A percentile compares a stretch with the other conserved stretches of the same genome.
Conservation (phyloP, 129 eudicot species). For the Logfia minima region DNA sequence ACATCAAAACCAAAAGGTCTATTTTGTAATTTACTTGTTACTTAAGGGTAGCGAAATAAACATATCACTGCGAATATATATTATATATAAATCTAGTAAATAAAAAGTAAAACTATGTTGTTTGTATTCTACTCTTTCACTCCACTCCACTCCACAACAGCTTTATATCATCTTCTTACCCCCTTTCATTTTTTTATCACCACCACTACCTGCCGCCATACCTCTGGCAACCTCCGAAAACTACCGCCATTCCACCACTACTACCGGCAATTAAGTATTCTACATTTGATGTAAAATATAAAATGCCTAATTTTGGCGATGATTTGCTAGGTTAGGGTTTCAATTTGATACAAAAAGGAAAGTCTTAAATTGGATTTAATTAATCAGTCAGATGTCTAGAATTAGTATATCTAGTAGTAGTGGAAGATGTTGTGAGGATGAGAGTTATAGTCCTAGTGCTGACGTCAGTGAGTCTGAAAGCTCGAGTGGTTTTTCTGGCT, state of each 20-base stretch:
- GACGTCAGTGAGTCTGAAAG: conserved; percentile 92
- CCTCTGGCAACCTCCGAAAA: neutral
- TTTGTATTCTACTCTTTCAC: neutral
- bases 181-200: conserved; percentile 17
- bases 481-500: conserved; percentile 51
- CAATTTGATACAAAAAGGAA: conserved; percentile 3
- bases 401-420: conserved; percentile 49
- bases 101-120: neutral
- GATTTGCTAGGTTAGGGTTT: conserved; percentile 15
- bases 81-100: neutral
- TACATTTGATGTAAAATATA: conserved; percentile 13
- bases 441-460: conserved; percentile 75
- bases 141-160: neutral
- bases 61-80: too few relatives aligned
- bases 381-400: conserved; percentile 22
- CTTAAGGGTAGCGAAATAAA: too few relatives aligned
- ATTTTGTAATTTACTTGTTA: too few relatives aligned
- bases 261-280: neutral
- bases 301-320: neutral
- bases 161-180: neutral
- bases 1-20: neutral
- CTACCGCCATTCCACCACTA: neutral
- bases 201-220: neutral
- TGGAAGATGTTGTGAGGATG: conserved; percentile 57
- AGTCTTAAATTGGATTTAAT: neutral